These are phyloP conservation scores for Aspergillus brunneoviolaceus DNA, from an alignment of 2,329 filamentous ascomycete genomes.

Conservation along the genomic window DNA sequence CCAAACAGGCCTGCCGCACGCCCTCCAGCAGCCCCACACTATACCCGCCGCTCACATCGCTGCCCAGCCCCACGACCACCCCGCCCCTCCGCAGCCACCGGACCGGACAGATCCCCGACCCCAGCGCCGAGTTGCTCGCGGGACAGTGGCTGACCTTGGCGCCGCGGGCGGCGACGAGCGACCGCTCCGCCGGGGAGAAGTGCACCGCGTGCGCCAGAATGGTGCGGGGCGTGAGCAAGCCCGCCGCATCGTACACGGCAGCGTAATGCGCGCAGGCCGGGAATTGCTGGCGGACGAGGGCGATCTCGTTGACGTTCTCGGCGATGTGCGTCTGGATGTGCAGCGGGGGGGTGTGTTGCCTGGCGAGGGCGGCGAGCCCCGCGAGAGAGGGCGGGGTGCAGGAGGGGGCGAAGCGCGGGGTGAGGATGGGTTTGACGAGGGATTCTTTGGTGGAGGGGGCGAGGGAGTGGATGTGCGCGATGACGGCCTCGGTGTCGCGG, in stretches of 20 bases:
- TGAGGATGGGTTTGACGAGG: conserved; percentile 76
- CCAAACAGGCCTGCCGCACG: conserved; percentile 76
- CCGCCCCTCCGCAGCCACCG: conserved; percentile 71
- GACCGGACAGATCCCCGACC: conserved; percentile 74
- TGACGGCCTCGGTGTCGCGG: conserved; percentile 56
- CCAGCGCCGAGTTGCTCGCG: conserved; percentile 78
- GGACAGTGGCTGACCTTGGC: conserved; percentile 82
- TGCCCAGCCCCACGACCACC: conserved; percentile 80
- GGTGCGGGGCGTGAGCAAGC: conserved; percentile 68
- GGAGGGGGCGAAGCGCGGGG: conserved; percentile 62
- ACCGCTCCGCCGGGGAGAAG: conserved; percentile 64
- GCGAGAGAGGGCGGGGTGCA: conserved; percentile 57
- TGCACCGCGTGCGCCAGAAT: conserved; percentile 86
- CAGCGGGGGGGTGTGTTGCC: conserved; percentile 59
- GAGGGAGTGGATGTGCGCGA: conserved; percentile 65
- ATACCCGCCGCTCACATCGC: conserved; percentile 88
- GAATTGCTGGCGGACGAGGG: conserved; percentile 69
- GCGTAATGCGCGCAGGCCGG: conserved; percentile 66
- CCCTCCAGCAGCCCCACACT: conserved; percentile 77
- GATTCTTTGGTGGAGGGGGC: conserved; percentile 57
- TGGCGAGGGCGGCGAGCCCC: conserved; percentile 63
- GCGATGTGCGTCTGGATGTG: conserved; percentile 83
- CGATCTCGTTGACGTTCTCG: conserved; percentile 74
- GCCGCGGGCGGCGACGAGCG: conserved; percentile 59
- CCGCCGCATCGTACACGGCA: conserved; percentile 71